Evolutionary conservation across 2,329 filamentous ascomycete genomes (phyloP), one percentile per base, ranked within the genome.

Genomic region (Alternaria sp.): DNA sequence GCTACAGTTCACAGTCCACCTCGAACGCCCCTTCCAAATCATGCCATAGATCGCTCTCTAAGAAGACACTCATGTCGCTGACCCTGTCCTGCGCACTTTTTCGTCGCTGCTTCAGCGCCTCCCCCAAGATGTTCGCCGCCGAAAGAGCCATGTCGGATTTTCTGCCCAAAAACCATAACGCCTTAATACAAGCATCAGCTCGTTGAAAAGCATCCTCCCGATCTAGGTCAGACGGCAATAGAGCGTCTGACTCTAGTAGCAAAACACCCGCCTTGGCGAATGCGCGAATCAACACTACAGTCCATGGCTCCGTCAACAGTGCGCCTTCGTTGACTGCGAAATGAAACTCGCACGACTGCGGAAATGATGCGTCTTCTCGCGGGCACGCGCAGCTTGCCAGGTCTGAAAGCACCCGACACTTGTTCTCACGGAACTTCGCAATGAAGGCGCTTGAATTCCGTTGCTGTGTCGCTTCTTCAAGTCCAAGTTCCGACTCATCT

Each of bases 221-320:
- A 17, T 64, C 56, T 5, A 51, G 39, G 14, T 34, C 24, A n/a
- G 55, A 55, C 9, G 59, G 57, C 4, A 59, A 42, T 34, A 63
- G 61, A 3, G 66, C 57, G 9, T 77, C 74, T 21, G 70, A 69
- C 7, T 79, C 74, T 5, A 86, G 71, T 14, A 79, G 66, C 4
- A 80, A 67, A 17, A 73, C 72, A 9, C 73, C 80, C 0, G 83
- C 81, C 65, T 80, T 83, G 24, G 81, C 79, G 57, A 86, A 86
- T 0, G 80, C 80, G 26, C 83, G 77, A 41, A 86, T 81, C 28
- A 86, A 72, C 3, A 86, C 80, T 37, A 82, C 81, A 1, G 84
- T 86, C 85, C 85, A 87, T 2, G 85, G 85, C 62, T 87, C 85
- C 0, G 84, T 86, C 54, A 88, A 68, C n/a, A 88, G 77, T 1